Percentiles rank a stretch among this genome's conserved stretches.
Evolutionary conservation across 192 early-diverging fungal genomes (phyloP).

Genomic region (Podila horticola): DNA sequence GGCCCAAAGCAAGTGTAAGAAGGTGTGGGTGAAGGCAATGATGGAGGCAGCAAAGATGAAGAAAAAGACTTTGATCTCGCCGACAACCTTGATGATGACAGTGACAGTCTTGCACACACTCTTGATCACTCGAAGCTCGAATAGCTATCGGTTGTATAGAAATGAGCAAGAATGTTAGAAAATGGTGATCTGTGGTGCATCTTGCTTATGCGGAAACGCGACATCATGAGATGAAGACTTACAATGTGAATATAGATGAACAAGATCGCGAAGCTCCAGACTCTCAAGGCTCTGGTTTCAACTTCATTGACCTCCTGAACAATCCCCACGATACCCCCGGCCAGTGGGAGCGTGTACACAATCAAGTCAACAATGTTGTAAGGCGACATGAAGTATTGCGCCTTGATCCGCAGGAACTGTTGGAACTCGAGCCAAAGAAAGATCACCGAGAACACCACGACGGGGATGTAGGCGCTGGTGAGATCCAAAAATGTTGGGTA

Average conservation of each 20-base stretch:
- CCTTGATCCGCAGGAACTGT: not conserved
- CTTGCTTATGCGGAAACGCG: too few species aligned
- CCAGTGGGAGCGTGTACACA: constrained; percentile 8
- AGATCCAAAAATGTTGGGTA: not conserved
- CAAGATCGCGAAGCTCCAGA: constrained; percentile 14
- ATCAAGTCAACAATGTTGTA: constrained; percentile 20
- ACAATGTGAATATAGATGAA: constrained; percentile 23
- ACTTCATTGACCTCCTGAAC: not conserved
- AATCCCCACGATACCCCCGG: not conserved
- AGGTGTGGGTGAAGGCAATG: constrained; percentile 23
- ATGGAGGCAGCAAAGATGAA: constrained; percentile 31
- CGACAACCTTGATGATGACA: constrained; percentile 14
- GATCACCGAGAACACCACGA: constrained; percentile 5
- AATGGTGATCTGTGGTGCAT: too few species aligned
- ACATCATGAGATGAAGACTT: not conserved
- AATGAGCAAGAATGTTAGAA: too few species aligned
- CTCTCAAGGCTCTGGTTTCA: not conserved
- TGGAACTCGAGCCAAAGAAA: constrained; percentile 36
- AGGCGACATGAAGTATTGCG: not conserved
- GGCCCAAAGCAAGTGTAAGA: constrained; percentile 15
- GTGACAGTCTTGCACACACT: constrained; percentile 33
- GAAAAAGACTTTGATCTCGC: constrained; percentile 35
- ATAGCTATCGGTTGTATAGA: constrained; percentile 12
- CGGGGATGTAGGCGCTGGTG: constrained; percentile 12
- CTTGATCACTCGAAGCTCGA: constrained; percentile 30